Evolutionary conservation across 495 filamentous ascomycete species (phyloP).

Genomic region (Lineolata rhizophorae): DNA sequence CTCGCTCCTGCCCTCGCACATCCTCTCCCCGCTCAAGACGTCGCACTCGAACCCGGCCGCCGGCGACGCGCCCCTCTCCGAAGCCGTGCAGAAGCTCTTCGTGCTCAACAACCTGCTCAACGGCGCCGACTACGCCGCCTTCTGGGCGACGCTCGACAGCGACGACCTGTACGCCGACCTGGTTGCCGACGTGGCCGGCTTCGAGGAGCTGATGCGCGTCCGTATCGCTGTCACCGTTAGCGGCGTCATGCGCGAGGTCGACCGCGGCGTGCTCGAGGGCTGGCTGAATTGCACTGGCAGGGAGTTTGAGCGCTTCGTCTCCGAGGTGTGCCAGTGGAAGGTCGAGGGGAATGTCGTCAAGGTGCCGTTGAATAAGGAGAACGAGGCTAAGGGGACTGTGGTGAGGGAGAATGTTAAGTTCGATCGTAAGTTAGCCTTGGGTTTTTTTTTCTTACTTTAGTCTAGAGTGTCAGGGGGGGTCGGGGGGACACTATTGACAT

Average conservation of each 20-base stretch:
- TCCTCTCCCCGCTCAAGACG: conserved; percentile 32
- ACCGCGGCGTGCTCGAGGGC: conserved; percentile 50
- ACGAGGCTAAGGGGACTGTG: conserved; percentile 90
- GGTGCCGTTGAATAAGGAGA: conserved; percentile 86
- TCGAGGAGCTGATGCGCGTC: conserved; percentile 88
- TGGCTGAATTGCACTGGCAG: conserved; percentile 65
- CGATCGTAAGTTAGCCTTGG: conserved; percentile 32
- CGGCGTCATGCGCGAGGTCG: conserved; percentile 71
- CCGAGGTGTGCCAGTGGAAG: conserved; percentile 72
- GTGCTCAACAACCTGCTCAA: conserved; percentile 66
- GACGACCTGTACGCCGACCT: conserved; percentile 95
- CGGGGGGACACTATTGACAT: neutral
- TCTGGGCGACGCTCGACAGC: conserved; percentile 82
- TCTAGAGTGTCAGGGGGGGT: neutral
- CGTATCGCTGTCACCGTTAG: conserved; percentile 76
- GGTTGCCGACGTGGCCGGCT: conserved; percentile 79
- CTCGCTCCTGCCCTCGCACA: conserved; percentile 67
- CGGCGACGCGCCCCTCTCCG: conserved; percentile 37
- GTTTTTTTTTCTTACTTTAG: conserved; percentile 1
- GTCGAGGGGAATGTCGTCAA: conserved; percentile 37
- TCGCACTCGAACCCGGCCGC: conserved; percentile 19
- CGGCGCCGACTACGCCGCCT: conserved; percentile 63
- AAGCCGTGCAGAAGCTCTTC: conserved; percentile 78
- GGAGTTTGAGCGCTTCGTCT: conserved; percentile 58
- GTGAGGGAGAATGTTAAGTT: conserved; percentile 93